Evolutionary conservation across 148 eudicot genomes (phyloP).

Genomic region (Rhododendron griersonianum): DNA sequence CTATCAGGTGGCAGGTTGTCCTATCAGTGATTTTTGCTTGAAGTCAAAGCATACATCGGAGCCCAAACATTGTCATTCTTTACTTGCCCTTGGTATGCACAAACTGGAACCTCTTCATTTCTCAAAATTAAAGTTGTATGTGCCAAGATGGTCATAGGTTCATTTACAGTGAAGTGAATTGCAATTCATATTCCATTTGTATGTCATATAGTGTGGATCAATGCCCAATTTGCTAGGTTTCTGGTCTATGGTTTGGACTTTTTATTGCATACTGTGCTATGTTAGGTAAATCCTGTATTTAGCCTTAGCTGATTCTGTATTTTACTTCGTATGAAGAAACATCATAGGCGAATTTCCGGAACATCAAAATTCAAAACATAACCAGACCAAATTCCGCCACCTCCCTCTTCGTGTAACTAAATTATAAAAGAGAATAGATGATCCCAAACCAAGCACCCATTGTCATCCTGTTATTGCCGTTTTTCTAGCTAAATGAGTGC

Average conservation of each 20-base stretch:
- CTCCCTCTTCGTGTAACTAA: no score
- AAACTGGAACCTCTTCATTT: not conserved
- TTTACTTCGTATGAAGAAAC: no score
- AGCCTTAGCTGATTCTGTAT: no score
- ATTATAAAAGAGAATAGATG: no score
- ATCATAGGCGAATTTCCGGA: no score
- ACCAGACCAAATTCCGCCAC: no score
- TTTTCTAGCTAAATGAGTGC: no score
- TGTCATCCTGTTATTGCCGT: no score
- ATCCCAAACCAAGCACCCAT: no score
- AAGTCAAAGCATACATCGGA: slow-evolving; percentile 9
- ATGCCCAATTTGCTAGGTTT: not conserved
- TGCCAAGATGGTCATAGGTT: not conserved
- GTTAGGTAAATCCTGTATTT: not conserved
- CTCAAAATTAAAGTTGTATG: not conserved
- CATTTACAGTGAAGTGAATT: not conserved
- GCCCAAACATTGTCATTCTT: slow-evolving; percentile 4
- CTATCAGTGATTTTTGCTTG: slow-evolving; percentile 25
- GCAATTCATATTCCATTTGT: not conserved
- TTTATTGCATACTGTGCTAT: not conserved
- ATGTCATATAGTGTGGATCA: not conserved
- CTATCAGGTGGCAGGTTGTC: slow-evolving; percentile 39
- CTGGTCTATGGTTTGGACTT: not conserved
- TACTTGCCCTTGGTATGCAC: slow-evolving; percentile 26
- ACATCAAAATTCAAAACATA: no score